Evolutionary conservation across 2,329 filamentous ascomycete genomes (phyloP).

Genomic region (Leptographium flavum): DNA sequence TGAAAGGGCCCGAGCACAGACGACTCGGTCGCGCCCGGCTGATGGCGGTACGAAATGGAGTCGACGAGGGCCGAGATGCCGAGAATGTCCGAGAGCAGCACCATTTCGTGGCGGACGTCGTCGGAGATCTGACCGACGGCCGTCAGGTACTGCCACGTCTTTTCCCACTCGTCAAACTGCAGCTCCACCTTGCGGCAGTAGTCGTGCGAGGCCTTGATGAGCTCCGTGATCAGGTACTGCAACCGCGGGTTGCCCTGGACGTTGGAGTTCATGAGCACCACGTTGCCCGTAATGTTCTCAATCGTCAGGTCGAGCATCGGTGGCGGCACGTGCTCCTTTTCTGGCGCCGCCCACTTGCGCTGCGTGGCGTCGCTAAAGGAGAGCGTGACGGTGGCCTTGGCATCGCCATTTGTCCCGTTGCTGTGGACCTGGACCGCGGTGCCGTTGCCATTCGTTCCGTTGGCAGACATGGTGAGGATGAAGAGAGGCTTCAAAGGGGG

Average conservation of each 20-base stretch:
- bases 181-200: constrained; percentile 68
- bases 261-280: too few relatives aligned
- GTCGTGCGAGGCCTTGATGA: constrained; percentile 68
- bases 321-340: constrained; percentile 4
- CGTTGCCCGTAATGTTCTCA: constrained; percentile 45
- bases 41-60: constrained; percentile 73
- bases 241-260: constrained; percentile 29
- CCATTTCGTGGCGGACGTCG: constrained; percentile 60
- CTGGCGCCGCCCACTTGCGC: too few relatives aligned
- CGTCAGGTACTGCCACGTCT: constrained; percentile 56
- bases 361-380: too few relatives aligned
- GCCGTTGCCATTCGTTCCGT: too few relatives aligned
- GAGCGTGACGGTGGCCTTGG: too few relatives aligned
- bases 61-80: constrained; percentile 71
- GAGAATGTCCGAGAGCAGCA: constrained; percentile 66
- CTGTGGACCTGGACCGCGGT: too few relatives aligned
- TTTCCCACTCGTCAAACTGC: constrained; percentile 67
- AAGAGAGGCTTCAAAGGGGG: too few relatives aligned
- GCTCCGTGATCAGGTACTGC: constrained; percentile 57
- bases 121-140: constrained; percentile 58
- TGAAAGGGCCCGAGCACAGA: constrained; percentile 75
- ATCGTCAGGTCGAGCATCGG: constrained; percentile 47
- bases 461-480: too few relatives aligned
- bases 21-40: constrained; percentile 54
- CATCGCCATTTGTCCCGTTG: too few relatives aligned